These are phyloP conservation scores for Aspergillus viridinutans DNA, from an alignment of 2,329 filamentous ascomycete species.

Conservation along the genomic window DNA sequence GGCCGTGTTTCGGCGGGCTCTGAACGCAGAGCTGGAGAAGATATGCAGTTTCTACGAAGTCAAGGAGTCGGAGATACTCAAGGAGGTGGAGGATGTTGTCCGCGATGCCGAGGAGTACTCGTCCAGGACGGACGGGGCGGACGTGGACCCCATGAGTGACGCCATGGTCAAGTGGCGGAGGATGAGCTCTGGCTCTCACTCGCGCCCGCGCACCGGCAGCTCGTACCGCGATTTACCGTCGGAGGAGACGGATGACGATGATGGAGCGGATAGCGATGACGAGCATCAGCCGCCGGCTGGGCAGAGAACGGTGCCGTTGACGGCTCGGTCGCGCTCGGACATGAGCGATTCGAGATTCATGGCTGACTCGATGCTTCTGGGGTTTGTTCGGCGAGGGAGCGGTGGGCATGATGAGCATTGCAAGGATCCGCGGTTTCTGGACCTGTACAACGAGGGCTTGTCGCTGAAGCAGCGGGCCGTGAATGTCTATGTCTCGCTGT, in stretches of 20 bases:
- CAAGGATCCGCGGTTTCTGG: slow-evolving; percentile 54
- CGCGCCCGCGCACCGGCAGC: slow-evolving; percentile 45
- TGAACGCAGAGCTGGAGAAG: slow-evolving; percentile 90
- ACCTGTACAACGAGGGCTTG: slow-evolving; percentile 66
- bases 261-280: slow-evolving; percentile 41
- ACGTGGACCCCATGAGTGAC: slow-evolving; percentile 42
- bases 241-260: slow-evolving; percentile 42
- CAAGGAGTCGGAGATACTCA: slow-evolving; percentile 83
- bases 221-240: slow-evolving; percentile 51
- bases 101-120: slow-evolving; percentile 68
- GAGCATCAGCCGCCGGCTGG: slow-evolving; percentile 42
- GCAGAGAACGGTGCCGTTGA: slow-evolving; percentile 25
- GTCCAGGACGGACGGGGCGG: slow-evolving; percentile 48
- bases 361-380: slow-evolving; percentile 15
- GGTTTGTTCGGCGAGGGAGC: slow-evolving; percentile 12
- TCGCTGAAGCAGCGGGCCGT: slow-evolving; percentile 90
- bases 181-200: slow-evolving; percentile 37
- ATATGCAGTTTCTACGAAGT: slow-evolving; percentile 84
- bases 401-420: slow-evolving; percentile 54
- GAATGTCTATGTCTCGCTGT: slow-evolving; percentile 82
- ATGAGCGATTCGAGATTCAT: slow-evolving; percentile 34
- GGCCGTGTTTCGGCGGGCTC: slow-evolving; percentile 70
- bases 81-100: slow-evolving; percentile 73
- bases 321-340: slow-evolving; percentile 26
- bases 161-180: slow-evolving; percentile 39